Evolutionary conservation across 1,284 basidiomycete species (phyloP), one percentile per base, ranked within the genome.

Genomic region (Anthracocystis panici-leucophaei): DNA sequence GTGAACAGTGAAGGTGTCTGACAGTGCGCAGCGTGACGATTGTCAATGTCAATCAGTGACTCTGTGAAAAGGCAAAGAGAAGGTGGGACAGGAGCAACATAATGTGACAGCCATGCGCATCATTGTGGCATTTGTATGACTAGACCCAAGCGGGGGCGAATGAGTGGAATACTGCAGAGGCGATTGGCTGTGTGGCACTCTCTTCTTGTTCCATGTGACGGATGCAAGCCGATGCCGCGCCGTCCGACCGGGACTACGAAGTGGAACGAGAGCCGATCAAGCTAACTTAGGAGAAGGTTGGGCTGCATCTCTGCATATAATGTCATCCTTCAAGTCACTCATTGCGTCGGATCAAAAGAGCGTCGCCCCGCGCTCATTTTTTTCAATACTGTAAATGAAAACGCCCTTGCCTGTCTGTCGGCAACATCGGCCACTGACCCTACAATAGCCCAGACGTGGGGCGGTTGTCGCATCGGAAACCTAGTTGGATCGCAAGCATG

Each of bases 201-300:
- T 33, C 31, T 33, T 33, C 31, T 33, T 46, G 45, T 16, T 50
- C 18, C 20, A 49, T 49, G 48, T 50, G 49, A 50, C 49, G 33
- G 49, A 20, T 49, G 48, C 48, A 48, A 48, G 46, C 46, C 46
- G 46, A 48, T 29, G 27, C 46, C 27, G 46, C 46, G 29, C 46
- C 46, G 16, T 18, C 46, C 45, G 46, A 48, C 46, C 46, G 46
- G 27, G 46, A 25, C 27, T 7, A 29, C 31, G 20, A 50, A 12
- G 49, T 31, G 49, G 49, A 12, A 50, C 29, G 49, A 50, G 49
- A 35, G 49, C 49, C 49, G 49, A 35, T 14, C 35, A 38, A 35
- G 33, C 21, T 50, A 2, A 14, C 16, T 6, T 21, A 45, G 8
- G 16, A 11, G n/a, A 21, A 3, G n/a, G n/a, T 42, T 9, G 18